Percentiles rank a stretch among this genome's conserved stretches.
phyloP scores from a whole-genome alignment of 805 yeast species.

The Zygosaccharomyces pseudorouxii region DNA sequence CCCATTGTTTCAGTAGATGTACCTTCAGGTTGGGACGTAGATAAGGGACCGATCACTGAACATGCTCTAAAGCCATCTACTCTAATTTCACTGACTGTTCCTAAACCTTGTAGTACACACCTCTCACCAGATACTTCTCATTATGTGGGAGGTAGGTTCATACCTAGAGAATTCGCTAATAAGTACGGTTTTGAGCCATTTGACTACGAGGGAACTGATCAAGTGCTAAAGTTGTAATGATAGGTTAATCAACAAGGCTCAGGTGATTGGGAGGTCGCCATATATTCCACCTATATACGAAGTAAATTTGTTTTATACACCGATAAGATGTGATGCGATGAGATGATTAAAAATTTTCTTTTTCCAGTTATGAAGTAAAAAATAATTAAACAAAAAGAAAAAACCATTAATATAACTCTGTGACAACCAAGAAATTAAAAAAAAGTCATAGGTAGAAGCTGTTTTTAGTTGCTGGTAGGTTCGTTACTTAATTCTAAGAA shows the following conservation, averaged over 20 bases:
- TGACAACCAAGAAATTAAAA: neutral
- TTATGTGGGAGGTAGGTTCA: constrained; percentile 88
- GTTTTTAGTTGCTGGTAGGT: neutral
- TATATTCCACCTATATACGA: too few species aligned
- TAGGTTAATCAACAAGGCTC: neutral
- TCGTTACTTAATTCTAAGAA: neutral
- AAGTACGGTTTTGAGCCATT: constrained; percentile 70
- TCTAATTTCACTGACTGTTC: constrained; percentile 85
- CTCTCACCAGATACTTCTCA: constrained; percentile 48
- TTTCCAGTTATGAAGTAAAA: neutral
- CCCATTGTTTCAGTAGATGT: constrained; percentile 82
- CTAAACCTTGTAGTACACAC: constrained; percentile 74
- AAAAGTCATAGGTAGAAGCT: neutral
- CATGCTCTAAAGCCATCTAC: constrained; percentile 53
- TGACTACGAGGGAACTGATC: constrained; percentile 52
- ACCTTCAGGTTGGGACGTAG: constrained; percentile 98
- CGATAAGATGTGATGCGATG: neutral
- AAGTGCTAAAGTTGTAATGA: constrained; percentile 40
- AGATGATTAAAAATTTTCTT: constrained; percentile 3
- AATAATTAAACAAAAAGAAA: neutral
- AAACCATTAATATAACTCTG: neutral
- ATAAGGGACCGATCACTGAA: constrained; percentile 61
- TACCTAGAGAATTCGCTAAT: constrained; percentile 58
- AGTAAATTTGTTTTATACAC: neutral
- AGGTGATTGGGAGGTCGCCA: too few species aligned